Evolutionary conservation across 306 rosid species (phyloP), one percentile per base, ranked within the genome.

Genomic region (Prunus padus): DNA sequence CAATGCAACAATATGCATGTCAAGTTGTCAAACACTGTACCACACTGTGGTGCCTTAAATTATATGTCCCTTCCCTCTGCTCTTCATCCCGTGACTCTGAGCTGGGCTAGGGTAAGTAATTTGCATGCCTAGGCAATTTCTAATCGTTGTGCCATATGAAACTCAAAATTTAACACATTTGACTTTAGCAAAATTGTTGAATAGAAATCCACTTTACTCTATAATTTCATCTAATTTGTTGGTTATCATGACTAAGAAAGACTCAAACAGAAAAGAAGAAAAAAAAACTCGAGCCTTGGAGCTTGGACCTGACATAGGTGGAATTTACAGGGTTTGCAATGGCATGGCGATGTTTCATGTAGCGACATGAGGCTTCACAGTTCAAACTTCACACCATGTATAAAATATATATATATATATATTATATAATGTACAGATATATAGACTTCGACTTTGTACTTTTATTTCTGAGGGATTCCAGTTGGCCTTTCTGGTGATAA

Each of bases 401-500:
- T 37, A 37, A 37, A 37, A 37, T 37, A 37, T 37, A 37, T 37
- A 16, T 14, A 14, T 44, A 15, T 26, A 26, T 26, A 26, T 26
- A 26, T 26, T 26, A 26, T 26, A 37, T 37, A 37, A 37, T 37
- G 42, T 37, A 37, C 42, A 6, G 42, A 45, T 44, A 44, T 30
- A 11, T 46, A 18, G 18, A 73, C 77, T 45, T 73, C 44, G 59
- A 60, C 77, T 44, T 26, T 1, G 30, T 45, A 42, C 46, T 59
- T 59, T 60, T 23, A 8, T 73, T 59, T 59, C 28, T 44, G 30
- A 45, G 77, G 60, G 65, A 42, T 49, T 42, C 75, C 76, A 44
- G 68, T 73, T 19, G 66, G 44, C 67, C 49, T 25, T 26, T 73
- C 57, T 59, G 68, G 56, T 59, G 76, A 56, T 56, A 57, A 25